Evolutionary conservation across 345 rosid species (phyloP).

Genomic region (Gossypium longicalyx): DNA sequence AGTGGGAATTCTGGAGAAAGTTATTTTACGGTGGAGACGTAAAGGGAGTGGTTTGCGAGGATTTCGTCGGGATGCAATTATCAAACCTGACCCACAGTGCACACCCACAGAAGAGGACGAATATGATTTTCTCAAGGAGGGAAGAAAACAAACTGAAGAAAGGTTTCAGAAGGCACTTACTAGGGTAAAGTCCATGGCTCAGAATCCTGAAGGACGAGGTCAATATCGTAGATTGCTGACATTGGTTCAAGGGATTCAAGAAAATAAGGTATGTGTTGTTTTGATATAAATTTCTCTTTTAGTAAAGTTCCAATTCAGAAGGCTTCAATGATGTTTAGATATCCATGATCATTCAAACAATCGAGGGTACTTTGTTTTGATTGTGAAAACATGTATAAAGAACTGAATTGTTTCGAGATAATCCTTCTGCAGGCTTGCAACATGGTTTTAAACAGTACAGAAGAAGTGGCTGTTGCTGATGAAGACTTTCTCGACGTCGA

Average conservation of each 20-base stretch:
- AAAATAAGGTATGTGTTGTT: slow-evolving; percentile 18
- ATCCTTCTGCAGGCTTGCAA: slow-evolving; percentile 28
- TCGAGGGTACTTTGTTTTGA: neutral
- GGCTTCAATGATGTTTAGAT: neutral
- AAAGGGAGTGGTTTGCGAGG: slow-evolving; percentile 87
- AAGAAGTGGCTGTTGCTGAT: slow-evolving; percentile 33
- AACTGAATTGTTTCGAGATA: neutral
- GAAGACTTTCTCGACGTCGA: slow-evolving; percentile 56
- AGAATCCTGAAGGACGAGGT: slow-evolving; percentile 76
- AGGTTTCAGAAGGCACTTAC: slow-evolving; percentile 80
- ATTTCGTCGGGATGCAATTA: slow-evolving; percentile 47
- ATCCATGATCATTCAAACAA: neutral
- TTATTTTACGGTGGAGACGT: slow-evolving; percentile 90
- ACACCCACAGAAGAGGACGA: slow-evolving; percentile 57
- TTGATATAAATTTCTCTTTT: neutral
- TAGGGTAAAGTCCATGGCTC: slow-evolving; percentile 91
- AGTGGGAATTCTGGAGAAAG: slow-evolving; percentile 85
- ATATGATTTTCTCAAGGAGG: slow-evolving; percentile 81
- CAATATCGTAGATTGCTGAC: slow-evolving; percentile 83
- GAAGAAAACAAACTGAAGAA: slow-evolving; percentile 86
- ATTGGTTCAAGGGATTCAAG: slow-evolving; percentile 56
- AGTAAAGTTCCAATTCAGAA: neutral
- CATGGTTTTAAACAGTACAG: slow-evolving; percentile 33
- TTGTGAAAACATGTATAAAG: neutral
- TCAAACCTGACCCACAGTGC: slow-evolving; percentile 30